Evolutionary conservation across 2,329 filamentous ascomycete species (phyloP).

Genomic region (Mycosphaerella arachidis): DNA sequence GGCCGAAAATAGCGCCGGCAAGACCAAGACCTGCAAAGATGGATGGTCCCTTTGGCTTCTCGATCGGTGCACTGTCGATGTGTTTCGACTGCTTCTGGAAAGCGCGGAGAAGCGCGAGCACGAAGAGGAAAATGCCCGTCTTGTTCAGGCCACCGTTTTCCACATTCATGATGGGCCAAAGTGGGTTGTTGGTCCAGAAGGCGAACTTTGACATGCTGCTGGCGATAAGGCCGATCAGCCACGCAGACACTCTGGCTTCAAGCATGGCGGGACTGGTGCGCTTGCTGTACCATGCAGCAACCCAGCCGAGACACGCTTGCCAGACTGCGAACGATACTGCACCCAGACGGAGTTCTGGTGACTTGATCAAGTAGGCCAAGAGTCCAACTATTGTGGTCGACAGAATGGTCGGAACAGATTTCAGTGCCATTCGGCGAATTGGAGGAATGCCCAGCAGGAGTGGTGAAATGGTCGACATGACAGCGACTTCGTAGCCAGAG

Average conservation of each 20-base stretch:
- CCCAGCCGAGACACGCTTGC: constrained; percentile 79
- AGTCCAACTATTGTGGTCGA: constrained; percentile 75
- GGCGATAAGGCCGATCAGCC: constrained; percentile 73
- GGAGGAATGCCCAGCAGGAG: constrained; percentile 68
- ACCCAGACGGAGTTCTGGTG: constrained; percentile 72
- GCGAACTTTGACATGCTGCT: constrained; percentile 90
- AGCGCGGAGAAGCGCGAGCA: constrained; percentile 71
- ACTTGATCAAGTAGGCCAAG: constrained; percentile 69
- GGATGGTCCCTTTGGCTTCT: constrained; percentile 62
- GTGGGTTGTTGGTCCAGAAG: constrained; percentile 89
- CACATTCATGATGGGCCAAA: constrained; percentile 91
- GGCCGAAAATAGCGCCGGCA: constrained; percentile 77
- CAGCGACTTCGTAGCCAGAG: constrained; percentile 86
- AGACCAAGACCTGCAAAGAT: constrained; percentile 71
- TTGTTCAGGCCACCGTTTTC: constrained; percentile 92
- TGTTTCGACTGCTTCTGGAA: constrained; percentile 58
- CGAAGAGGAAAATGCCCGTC: constrained; percentile 68
- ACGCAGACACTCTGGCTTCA: constrained; percentile 76
- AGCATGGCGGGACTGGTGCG: constrained; percentile 68
- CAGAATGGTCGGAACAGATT: constrained; percentile 59
- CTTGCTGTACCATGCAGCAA: constrained; percentile 74
- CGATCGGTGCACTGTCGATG: constrained; percentile 43
- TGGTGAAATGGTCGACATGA: constrained; percentile 80
- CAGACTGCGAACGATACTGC: constrained; percentile 74
- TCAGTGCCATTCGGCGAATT: constrained; percentile 63